These are phyloP conservation scores for Salvia rosmarinus DNA, from an alignment of 257 asterid species.

Conservation along the genomic window DNA sequence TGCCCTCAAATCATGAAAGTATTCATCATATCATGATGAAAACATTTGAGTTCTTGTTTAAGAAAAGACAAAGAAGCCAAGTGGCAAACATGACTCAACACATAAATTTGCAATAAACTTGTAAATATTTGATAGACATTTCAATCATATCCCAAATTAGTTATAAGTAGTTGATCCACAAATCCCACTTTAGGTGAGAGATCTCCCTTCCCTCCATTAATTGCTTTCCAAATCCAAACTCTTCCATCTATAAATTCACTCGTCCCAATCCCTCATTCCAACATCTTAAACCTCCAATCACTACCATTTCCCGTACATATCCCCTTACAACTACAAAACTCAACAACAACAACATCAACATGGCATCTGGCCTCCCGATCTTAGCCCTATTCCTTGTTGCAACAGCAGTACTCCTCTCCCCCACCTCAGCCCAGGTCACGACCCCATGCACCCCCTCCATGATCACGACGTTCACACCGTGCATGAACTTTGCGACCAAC, in stretches of 20 bases:
- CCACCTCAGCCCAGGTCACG: slow-evolving; percentile 49
- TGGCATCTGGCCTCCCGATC: slow-evolving; percentile 35
- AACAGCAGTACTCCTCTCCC: slow-evolving; percentile 19
- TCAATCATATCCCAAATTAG: slow-evolving; percentile 31
- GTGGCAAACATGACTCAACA: background rate
- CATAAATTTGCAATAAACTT: background rate
- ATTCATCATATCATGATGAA: background rate
- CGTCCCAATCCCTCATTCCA: slow-evolving; percentile 17
- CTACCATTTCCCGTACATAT: background rate
- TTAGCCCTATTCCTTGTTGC: slow-evolving; percentile 35
- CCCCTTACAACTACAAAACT: no score
- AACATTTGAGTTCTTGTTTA: background rate
- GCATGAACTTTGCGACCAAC: slow-evolving; percentile 47
- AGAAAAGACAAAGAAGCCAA: background rate
- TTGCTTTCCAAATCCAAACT: background rate
- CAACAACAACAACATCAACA: background rate
- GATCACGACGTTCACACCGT: slow-evolving; percentile 62
- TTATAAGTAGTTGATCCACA: slow-evolving; percentile 51
- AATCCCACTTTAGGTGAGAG: slow-evolving; percentile 33
- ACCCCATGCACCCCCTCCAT: slow-evolving; percentile 59
- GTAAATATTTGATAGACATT: slow-evolving; percentile 6
- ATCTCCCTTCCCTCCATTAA: slow-evolving; percentile 16
- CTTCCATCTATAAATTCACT: slow-evolving; percentile 44
- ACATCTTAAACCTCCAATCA: slow-evolving; percentile 4
- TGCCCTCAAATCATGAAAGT: slow-evolving; percentile 17